phyloP scores from a whole-genome alignment of 2,329 filamentous ascomycete species.

The Pyricularia sp. region DNA sequence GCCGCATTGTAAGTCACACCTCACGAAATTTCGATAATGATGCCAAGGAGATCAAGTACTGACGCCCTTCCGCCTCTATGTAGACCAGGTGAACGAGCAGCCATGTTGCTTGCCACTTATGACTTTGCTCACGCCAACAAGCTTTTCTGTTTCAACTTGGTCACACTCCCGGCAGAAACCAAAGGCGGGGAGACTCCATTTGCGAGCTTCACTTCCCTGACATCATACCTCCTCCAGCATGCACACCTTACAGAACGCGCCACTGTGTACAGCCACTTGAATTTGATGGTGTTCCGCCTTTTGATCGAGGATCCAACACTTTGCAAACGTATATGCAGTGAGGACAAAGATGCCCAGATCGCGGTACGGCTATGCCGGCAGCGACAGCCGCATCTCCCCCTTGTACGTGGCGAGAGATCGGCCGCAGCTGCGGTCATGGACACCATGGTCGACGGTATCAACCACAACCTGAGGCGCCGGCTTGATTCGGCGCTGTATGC shows the following conservation, averaged over 20 bases:
- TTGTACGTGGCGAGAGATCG: slow-evolving; percentile 62
- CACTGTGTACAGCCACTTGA: slow-evolving; percentile 75
- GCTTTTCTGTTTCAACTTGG: slow-evolving; percentile 79
- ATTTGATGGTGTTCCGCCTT: slow-evolving; percentile 75
- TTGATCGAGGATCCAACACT: slow-evolving; percentile 77
- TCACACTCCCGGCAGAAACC: slow-evolving; percentile 49
- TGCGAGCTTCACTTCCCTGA: slow-evolving; percentile 73
- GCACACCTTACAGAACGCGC: slow-evolving; percentile 75
- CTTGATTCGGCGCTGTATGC: slow-evolving; percentile 81
- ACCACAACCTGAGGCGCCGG: slow-evolving; percentile 81
- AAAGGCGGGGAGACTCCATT: slow-evolving; percentile 66
- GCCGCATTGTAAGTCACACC: slow-evolving; percentile 56
- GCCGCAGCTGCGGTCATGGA: slow-evolving; percentile 73
- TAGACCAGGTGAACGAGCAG: slow-evolving; percentile 71
- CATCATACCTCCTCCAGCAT: slow-evolving; percentile 89
- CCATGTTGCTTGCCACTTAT: slow-evolving; percentile 76
- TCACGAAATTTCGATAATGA: neutral
- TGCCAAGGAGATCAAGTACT: neutral
- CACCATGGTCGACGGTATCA: slow-evolving; percentile 81
- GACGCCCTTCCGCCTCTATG: neutral
- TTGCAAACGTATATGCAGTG: slow-evolving; percentile 75
- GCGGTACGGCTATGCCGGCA: slow-evolving; percentile 81
- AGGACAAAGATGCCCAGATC: slow-evolving; percentile 61
- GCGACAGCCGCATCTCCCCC: slow-evolving; percentile 73
- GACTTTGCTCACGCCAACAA: slow-evolving; percentile 95